A percentile compares a stretch with the other conserved stretches of the same genome.
phyloP scores from a whole-genome alignment of 192 early-diverging fungal species.

The Coemansia brasiliensis region DNA sequence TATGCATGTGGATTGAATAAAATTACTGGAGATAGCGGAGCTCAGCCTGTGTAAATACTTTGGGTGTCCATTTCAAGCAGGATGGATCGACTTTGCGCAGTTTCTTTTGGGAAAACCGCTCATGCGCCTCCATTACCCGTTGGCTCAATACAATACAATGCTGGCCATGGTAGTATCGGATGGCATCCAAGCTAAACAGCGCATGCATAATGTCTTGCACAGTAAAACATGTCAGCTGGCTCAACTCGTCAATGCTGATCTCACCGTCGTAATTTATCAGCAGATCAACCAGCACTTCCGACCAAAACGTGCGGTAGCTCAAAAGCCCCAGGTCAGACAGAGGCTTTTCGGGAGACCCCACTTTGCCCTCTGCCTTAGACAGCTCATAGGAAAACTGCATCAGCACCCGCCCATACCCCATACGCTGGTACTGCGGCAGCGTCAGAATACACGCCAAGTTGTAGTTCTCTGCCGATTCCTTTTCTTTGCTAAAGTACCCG shows the following conservation, averaged over 20 bases:
- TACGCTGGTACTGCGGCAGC: conserved; percentile 93
- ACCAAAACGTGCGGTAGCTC: conserved; percentile 95
- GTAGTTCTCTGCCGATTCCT: conserved; percentile 94
- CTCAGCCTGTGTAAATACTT: conserved; percentile 75
- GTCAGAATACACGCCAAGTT: conserved; percentile 99
- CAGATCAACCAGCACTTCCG: conserved; percentile 79
- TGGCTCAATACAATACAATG: conserved; percentile 87
- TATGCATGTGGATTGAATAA: conserved; percentile 2
- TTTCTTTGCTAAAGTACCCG: conserved; percentile 99
- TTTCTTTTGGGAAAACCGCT: conserved; percentile 77
- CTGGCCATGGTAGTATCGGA: conserved; percentile 90
- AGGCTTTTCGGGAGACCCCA: conserved; percentile 97
- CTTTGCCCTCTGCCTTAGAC: conserved; percentile 87
- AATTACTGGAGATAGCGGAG: conserved; percentile 65
- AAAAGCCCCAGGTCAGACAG: conserved; percentile 94
- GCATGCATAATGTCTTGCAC: conserved; percentile 90
- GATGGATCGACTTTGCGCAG: conserved; percentile 76
- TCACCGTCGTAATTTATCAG: conserved; percentile 75
- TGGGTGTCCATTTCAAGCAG: conserved; percentile 79
- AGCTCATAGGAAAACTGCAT: conserved; percentile 98
- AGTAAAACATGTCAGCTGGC: conserved; percentile 80
- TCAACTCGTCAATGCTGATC: conserved; percentile 87
- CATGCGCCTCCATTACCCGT: conserved; percentile 77
- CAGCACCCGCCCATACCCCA: conserved; percentile 91
- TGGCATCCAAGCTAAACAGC: conserved; percentile 79